Conservation (phyloP, 305 asterid species). For the Caryopteris hybrid region DNA sequence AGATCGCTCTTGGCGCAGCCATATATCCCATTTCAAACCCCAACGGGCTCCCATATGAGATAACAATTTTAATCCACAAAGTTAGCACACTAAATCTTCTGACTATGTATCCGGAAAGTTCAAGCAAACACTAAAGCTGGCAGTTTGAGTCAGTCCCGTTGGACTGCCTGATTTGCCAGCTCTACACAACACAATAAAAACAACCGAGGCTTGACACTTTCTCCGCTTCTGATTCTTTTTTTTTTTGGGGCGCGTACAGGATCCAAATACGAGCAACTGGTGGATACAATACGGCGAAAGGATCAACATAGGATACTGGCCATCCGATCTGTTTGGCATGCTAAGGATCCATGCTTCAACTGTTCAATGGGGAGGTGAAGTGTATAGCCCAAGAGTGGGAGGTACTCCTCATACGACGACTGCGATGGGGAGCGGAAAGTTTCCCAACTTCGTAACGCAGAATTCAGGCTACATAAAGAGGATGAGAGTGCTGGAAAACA, state of each 20-base stretch:
- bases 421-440: slow-evolving; percentile 50
- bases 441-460: slow-evolving; percentile 8
- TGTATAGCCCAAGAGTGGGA: slow-evolving; percentile 46
- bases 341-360: slow-evolving; percentile 34
- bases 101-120: too few species aligned
- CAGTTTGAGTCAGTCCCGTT: too few species aligned
- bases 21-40: slow-evolving; percentile 58
- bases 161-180: not conserved
- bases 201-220: too few species aligned
- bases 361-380: slow-evolving; percentile 79
- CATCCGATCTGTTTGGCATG: slow-evolving; percentile 32
- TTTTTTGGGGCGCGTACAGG: slow-evolving; percentile 34
- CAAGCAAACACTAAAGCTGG: not conserved
- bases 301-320: slow-evolving; percentile 65
- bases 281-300: slow-evolving; percentile 58
- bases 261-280: slow-evolving; percentile 49
- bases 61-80: slow-evolving; percentile 46
- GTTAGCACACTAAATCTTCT: slow-evolving; percentile 17
- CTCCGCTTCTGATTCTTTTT: too few species aligned
- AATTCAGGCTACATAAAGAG: slow-evolving; percentile 39
- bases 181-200: too few species aligned
- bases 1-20: slow-evolving; percentile 70
- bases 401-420: slow-evolving; percentile 45
- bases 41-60: slow-evolving; percentile 46
- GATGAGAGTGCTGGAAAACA: slow-evolving; percentile 43